Percentiles rank a stretch among this genome's conserved stretches.
These are phyloP conservation scores for Septoria linicola DNA, from an alignment of 2,329 filamentous ascomycete species.

Conservation along the genomic window DNA sequence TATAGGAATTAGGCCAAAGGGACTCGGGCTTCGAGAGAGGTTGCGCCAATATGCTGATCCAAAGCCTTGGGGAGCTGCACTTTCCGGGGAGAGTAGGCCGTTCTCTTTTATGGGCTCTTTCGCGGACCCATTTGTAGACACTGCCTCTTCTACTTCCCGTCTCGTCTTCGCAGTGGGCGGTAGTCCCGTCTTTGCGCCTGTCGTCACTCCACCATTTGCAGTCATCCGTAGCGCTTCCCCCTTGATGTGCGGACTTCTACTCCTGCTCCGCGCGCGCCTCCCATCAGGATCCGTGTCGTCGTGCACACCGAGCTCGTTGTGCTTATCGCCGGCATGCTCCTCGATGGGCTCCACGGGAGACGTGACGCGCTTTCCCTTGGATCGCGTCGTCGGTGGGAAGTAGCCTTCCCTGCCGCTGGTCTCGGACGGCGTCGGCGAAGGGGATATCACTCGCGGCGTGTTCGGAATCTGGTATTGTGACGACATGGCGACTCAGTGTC, in stretches of 20 bases:
- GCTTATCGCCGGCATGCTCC: conserved; percentile 49
- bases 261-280: conserved; percentile 65
- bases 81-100: conserved; percentile 34
- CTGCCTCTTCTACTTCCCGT: conserved; percentile 36
- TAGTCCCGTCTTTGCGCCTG: conserved; percentile 20
- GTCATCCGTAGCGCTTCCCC: conserved; percentile 26
- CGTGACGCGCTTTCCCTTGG: conserved; percentile 63
- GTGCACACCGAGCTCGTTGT: conserved; percentile 18
- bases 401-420: conserved; percentile 58
- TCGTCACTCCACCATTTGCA: conserved; percentile 29
- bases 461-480: conserved; percentile 63
- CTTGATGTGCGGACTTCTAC: conserved; percentile 62
- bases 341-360: conserved; percentile 59
- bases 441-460: conserved; percentile 85
- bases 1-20: conserved; percentile 90
- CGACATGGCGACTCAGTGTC: conserved; percentile 22
- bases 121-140: conserved; percentile 24
- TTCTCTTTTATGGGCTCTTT: conserved; percentile 26
- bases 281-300: conserved; percentile 50
- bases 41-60: conserved; percentile 78
- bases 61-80: conserved; percentile 53
- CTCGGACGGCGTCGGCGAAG: conserved; percentile 73
- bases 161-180: conserved; percentile 22
- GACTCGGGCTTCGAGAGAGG: conserved; percentile 87
- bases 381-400: conserved; percentile 73